Percentiles rank a stretch among this genome's conserved stretches.
phyloP scores from a whole-genome alignment of 2,329 filamentous ascomycete genomes.

The Juglanconis sp. region DNA sequence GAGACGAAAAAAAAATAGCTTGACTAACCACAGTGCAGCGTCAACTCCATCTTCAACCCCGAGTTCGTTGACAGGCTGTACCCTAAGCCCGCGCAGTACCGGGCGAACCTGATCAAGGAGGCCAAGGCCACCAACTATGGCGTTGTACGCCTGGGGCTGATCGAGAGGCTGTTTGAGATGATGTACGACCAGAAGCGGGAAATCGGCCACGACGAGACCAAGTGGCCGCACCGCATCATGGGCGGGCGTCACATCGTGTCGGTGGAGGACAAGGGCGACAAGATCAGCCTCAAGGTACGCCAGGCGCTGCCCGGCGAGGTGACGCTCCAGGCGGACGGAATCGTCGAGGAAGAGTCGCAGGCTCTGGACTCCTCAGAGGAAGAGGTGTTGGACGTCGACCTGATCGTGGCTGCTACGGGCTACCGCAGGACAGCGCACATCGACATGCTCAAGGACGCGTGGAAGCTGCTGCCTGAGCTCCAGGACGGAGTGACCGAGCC shows the following conservation, averaged over 20 bases:
- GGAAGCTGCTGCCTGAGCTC: constrained; percentile 59
- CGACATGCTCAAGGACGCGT: constrained; percentile 66
- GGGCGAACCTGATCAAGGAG: constrained; percentile 58
- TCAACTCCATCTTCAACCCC: constrained; percentile 96
- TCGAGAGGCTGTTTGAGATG: constrained; percentile 82
- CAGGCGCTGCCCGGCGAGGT: constrained; percentile 37
- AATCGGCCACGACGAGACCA: constrained; percentile 62
- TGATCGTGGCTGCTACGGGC: constrained; percentile 83
- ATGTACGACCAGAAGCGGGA: constrained; percentile 82
- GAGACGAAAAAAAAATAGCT: neutral
- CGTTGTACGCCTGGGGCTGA: constrained; percentile 84
- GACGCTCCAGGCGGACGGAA: constrained; percentile 28
- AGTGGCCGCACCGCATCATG: constrained; percentile 82
- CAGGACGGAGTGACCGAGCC: constrained; percentile 19
- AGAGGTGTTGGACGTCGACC: constrained; percentile 71
- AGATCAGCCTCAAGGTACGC: constrained; percentile 58
- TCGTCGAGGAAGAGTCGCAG: constrained; percentile 22
- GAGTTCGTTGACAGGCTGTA: constrained; percentile 76
- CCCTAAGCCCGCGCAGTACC: constrained; percentile 59
- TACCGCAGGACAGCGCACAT: constrained; percentile 79
- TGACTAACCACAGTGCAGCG: constrained; percentile 46
- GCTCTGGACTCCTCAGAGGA: constrained; percentile 27
- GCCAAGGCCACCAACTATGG: constrained; percentile 91
- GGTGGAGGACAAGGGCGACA: constrained; percentile 48
- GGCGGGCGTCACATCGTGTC: constrained; percentile 63